These are phyloP conservation scores for Powellomyces hirtus DNA, from an alignment of 192 early-diverging fungal species.

Conservation along the genomic window DNA sequence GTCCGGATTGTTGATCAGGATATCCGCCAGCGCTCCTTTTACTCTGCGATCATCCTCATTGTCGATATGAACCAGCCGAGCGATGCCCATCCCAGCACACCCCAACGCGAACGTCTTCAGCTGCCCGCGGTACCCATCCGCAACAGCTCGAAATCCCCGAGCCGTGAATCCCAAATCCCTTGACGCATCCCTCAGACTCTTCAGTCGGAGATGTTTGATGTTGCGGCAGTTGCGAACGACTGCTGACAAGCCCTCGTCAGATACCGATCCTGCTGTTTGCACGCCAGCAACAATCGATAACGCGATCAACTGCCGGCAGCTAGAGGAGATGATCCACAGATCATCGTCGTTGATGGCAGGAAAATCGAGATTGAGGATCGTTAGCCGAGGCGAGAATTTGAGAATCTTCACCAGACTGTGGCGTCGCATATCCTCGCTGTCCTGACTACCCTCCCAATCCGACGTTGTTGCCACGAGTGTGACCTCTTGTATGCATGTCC, in stretches of 20 bases:
- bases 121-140: background rate
- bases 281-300: slow-evolving; percentile 1
- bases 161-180: background rate
- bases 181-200: background rate
- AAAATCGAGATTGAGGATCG: background rate
- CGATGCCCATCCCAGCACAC: background rate
- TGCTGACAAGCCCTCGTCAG: slow-evolving; percentile 9
- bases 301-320: background rate
- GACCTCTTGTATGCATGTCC: slow-evolving; percentile 1
- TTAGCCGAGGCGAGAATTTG: background rate
- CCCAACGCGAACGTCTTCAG: slow-evolving; percentile 18
- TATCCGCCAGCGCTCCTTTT: background rate
- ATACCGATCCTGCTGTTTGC: background rate
- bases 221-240: slow-evolving; percentile 1
- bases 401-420: background rate
- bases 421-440: background rate
- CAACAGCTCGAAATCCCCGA: background rate
- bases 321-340: slow-evolving; percentile 5
- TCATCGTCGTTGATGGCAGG: slow-evolving; percentile 21
- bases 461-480: background rate
- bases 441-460: background rate
- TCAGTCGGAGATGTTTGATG: slow-evolving; percentile 1
- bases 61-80: background rate
- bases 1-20: slow-evolving; percentile 3
- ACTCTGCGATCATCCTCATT: background rate